Base-by-base conservation (phyloP, 2,329 filamentous ascomycete genomes). In the Eutypa lata region DNA sequence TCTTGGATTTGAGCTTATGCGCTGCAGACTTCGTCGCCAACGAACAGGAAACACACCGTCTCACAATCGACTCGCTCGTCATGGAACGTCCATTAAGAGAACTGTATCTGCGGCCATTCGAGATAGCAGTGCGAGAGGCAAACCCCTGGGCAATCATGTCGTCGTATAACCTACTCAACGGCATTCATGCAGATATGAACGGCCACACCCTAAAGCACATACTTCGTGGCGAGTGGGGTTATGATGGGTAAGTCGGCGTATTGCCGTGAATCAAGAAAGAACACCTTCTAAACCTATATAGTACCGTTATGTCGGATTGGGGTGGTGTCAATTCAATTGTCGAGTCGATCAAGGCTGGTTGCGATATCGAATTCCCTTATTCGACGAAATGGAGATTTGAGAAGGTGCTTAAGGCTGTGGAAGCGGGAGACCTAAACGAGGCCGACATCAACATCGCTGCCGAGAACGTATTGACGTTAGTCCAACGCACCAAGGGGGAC, bases 91-190 rank as follows among this genome's bases (percentile, higher is more conserved):
- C 86, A 2, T 71, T 90, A 26, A 77, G 87, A 26, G 87, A 90
- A 64, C 73, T 90, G 1, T 90, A 90, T 58, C 78, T 90, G n/a
- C 82, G 84, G 45, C 87, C 87, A 0, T 90, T 90, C 57, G 86
- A 90, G 70, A 88, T 90, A 62, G 86, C 86, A 0, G 74, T 90
- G 38, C 76, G 85, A 44, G 84, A 89, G 58, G 82, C 85, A 14
- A 84, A 87, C 51, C 84, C 86, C 2, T 87, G 84, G 84, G 84
- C 84, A 5, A 68, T 88, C 44, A 89, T 89, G 86, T 80, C 81
- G 4, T 83, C 83, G 2, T 89, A 88, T 62, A 88, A 88, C 60
- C 72, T 86, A 28, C 70, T 88, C 59, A 88, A 88, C 64, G 84
- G 85, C 4, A 68, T 80, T 4, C 82, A 86, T 58, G 78, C 80